phyloP scores from a whole-genome alignment of 805 yeast genomes.

The Torulaspora delbrueckii region DNA sequence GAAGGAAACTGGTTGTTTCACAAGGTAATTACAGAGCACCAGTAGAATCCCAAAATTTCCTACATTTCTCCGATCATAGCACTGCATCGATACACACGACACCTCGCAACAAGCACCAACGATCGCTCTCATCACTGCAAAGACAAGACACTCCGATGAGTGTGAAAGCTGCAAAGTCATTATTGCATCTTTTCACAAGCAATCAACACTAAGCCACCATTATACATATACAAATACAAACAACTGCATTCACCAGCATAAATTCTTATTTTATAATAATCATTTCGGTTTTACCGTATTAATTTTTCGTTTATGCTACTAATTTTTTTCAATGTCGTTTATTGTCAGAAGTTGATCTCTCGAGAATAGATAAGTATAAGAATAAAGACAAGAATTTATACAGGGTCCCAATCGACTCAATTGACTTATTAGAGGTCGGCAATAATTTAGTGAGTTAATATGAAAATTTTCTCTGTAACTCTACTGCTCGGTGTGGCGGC shows the following conservation, averaged over 20 bases:
- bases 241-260: constrained; percentile 4
- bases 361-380: constrained; percentile 1
- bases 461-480: constrained; percentile 24
- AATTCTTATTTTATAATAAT: neutral
- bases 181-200: constrained; percentile 32
- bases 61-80: constrained; percentile 3
- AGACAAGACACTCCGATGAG: constrained; percentile 33
- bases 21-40: constrained; percentile 30
- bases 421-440: neutral
- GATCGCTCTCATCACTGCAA: constrained; percentile 2
- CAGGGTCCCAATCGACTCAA: neutral
- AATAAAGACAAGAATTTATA: neutral
- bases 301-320: constrained; percentile 1
- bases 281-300: neutral
- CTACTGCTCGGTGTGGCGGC: constrained; percentile 19
- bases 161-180: constrained; percentile 35
- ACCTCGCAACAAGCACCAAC: constrained; percentile 7
- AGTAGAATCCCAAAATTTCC: constrained; percentile 7
- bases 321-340: constrained; percentile 4
- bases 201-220: constrained; percentile 7
- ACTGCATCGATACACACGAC: constrained; percentile 9
- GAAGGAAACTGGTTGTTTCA: constrained; percentile 28
- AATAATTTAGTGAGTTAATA: neutral
- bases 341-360: neutral
- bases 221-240: neutral